phyloP scores from a whole-genome alignment of 331 rosid genomes.

The Pyracantha coccinea region DNA sequence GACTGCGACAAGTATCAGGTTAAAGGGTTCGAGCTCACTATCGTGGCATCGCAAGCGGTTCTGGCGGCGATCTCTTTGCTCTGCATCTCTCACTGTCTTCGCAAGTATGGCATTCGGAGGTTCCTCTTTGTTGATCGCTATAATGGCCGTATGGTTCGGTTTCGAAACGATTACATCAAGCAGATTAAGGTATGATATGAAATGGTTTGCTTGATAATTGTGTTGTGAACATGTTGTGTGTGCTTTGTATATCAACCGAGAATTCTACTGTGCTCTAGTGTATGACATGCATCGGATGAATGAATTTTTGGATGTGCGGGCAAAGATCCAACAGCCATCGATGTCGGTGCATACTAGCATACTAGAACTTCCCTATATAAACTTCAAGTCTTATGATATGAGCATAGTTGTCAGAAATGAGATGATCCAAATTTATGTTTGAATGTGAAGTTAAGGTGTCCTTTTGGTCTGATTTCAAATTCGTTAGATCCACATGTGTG shows the following conservation, averaged over 20 bases:
- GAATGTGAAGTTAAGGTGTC: not conserved
- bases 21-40: conserved; percentile 46
- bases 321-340: not conserved
- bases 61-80: conserved; percentile 75
- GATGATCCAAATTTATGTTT: not conserved
- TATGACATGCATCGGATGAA: not conserved
- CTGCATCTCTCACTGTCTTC: conserved; percentile 52
- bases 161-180: conserved; percentile 39
- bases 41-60: conserved; percentile 60
- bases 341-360: too few relatives aligned
- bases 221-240: not conserved
- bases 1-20: conserved; percentile 41
- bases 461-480: not conserved
- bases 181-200: conserved; percentile 48
- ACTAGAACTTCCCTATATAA: too few relatives aligned
- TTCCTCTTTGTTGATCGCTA: conserved; percentile 71
- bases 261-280: not conserved
- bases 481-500: not conserved
- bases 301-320: not conserved
- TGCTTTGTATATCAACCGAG: not conserved
- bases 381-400: not conserved
- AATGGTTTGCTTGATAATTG: not conserved
- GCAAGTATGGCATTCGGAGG: conserved; percentile 60
- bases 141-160: conserved; percentile 33
- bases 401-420: not conserved